Conservation (phyloP, 2,329 filamentous ascomycete genomes). For the Stagonosporopsis tanaceti region DNA sequence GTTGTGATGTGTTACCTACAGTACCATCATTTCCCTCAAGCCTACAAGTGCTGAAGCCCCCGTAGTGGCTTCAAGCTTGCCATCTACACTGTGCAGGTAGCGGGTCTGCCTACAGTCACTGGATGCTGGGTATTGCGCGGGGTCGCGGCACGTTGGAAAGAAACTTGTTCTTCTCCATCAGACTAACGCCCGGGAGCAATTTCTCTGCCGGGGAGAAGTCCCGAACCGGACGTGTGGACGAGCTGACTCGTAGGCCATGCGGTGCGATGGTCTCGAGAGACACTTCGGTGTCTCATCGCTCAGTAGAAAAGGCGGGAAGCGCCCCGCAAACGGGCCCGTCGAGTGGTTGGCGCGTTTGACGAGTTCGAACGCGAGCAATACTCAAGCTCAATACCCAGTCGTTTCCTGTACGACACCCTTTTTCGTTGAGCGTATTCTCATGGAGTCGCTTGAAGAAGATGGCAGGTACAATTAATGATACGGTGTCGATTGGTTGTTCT, state of each 20-base stretch:
- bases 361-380: background rate
- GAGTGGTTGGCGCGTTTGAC: background rate
- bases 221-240: background rate
- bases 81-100: too few species aligned
- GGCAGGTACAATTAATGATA: background rate
- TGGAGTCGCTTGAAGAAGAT: background rate
- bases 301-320: background rate
- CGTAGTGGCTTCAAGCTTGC: too few species aligned
- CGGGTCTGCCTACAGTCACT: too few species aligned
- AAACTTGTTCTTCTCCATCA: background rate
- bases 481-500: background rate
- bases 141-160: too few species aligned
- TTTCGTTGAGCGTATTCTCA: background rate
- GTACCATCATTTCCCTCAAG: too few species aligned
- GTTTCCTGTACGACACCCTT: background rate
- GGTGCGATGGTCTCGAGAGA: background rate
- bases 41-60: too few species aligned
- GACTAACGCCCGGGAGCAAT: background rate
- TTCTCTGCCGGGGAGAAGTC: background rate
- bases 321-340: background rate
- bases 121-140: too few species aligned
- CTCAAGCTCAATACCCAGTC: background rate
- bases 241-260: background rate
- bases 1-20: too few species aligned
- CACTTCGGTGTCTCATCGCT: background rate